A percentile compares a stretch with the other conserved stretches of the same genome.
Evolutionary conservation across 179 eudicot genomes (phyloP).

Genomic region (Silene vulgaris): DNA sequence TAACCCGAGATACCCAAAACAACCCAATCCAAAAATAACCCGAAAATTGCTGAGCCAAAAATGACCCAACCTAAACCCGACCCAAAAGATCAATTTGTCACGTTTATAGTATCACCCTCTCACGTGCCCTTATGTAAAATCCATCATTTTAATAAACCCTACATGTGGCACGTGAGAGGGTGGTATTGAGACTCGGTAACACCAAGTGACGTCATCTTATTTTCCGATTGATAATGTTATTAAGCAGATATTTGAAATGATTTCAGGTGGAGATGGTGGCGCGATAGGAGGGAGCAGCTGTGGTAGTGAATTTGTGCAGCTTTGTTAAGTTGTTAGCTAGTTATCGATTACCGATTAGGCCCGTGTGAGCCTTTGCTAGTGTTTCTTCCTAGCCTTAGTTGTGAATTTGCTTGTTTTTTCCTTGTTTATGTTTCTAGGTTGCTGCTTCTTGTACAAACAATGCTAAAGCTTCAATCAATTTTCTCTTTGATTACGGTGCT

Average conservation of each 20-base stretch:
- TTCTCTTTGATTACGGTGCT: neutral
- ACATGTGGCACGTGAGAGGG: too few relatives aligned
- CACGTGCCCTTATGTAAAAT: too few relatives aligned
- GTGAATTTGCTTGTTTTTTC: neutral
- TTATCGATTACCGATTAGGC: neutral
- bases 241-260: neutral
- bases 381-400: too few relatives aligned
- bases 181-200: too few relatives aligned
- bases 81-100: too few relatives aligned
- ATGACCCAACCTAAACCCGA: too few relatives aligned
- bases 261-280: constrained; percentile 82
- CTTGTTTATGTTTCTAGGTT: neutral
- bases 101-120: too few relatives aligned
- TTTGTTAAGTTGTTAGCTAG: constrained; percentile 17
- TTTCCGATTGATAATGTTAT: neutral
- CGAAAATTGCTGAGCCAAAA: too few relatives aligned
- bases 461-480: neutral
- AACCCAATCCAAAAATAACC: too few relatives aligned
- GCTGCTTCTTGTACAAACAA: constrained; percentile 16
- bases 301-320: constrained; percentile 30
- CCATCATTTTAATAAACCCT: too few relatives aligned
- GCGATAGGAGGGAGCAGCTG: constrained; percentile 65
- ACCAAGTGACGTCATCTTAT: too few relatives aligned
- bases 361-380: neutral
- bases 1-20: too few relatives aligned